These are phyloP conservation scores for Microdochium bolleyi DNA, from an alignment of 2,329 filamentous ascomycete genomes.

Conservation along the genomic window DNA sequence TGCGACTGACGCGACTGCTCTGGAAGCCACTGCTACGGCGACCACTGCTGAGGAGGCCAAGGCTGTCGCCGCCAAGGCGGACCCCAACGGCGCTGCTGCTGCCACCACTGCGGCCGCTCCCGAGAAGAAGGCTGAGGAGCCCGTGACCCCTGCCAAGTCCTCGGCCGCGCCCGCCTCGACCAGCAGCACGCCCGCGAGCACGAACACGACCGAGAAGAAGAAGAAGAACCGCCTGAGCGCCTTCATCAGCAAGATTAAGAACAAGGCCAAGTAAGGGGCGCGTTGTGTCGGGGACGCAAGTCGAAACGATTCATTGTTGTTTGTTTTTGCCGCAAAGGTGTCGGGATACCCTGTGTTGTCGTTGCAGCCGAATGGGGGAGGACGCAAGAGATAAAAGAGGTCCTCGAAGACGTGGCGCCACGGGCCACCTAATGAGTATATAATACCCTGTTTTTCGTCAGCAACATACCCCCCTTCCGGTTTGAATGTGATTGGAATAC, in stretches of 20 bases:
- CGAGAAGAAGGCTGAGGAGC: conserved; percentile 1
- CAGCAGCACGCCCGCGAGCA: conserved; percentile 19
- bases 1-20: background rate
- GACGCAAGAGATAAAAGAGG: background rate
- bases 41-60: conserved; percentile 1
- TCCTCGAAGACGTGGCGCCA: background rate
- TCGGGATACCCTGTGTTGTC: background rate
- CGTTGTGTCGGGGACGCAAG: conserved; percentile 1
- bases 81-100: conserved; percentile 10
- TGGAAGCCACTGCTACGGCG: conserved; percentile 1
- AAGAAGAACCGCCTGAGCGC: conserved; percentile 58
- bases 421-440: background rate
- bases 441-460: conserved; percentile 1
- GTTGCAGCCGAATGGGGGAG: background rate
- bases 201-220: conserved; percentile 46
- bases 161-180: conserved; percentile 6
- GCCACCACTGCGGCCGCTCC: background rate
- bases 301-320: background rate
- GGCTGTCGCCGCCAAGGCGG: conserved; percentile 6
- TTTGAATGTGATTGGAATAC: background rate
- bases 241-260: conserved; percentile 51
- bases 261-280: conserved; percentile 27
- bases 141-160: conserved; percentile 12
- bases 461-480: background rate
- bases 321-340: background rate